These are phyloP conservation scores for Candida pini DNA, from an alignment of 805 yeast genomes.

Conservation along the genomic window DNA sequence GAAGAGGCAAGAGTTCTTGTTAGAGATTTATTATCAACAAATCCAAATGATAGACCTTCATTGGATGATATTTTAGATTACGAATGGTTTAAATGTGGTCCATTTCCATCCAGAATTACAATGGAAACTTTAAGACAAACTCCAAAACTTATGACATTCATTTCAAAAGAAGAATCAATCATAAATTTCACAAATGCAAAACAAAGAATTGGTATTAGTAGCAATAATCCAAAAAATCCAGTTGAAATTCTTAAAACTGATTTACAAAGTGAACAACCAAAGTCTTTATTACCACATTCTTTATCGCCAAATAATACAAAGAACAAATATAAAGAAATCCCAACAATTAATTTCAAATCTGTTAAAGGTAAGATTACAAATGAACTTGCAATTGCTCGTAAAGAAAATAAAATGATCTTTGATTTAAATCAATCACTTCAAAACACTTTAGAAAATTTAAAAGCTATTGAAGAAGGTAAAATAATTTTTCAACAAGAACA, in stretches of 20 bases:
- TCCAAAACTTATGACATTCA: conserved; percentile 51
- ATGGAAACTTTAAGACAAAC: conserved; percentile 55
- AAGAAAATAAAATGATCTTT: conserved; percentile 23
- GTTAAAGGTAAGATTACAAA: conserved; percentile 22
- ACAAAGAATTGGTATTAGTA: conserved; percentile 51
- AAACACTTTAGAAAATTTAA: conserved; percentile 23
- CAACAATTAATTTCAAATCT: conserved; percentile 22
- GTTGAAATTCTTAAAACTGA: conserved; percentile 67
- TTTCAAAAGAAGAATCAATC: conserved; percentile 57
- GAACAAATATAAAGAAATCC: conserved; percentile 74
- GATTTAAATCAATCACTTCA: conserved; percentile 24
- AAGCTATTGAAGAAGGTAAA: conserved; percentile 21
- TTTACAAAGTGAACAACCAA: conserved; percentile 62
- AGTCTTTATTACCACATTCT: conserved; percentile 74
- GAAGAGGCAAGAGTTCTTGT: conserved; percentile 70
- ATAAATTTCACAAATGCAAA: conserved; percentile 64
- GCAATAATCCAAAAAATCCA: conserved; percentile 48
- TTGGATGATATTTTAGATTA: conserved; percentile 74
- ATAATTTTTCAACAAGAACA: no score
- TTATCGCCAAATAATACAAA: conserved; percentile 90
- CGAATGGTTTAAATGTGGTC: conserved; percentile 75
- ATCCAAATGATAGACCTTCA: conserved; percentile 78
- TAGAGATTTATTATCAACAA: conserved; percentile 62
- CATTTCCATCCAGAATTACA: conserved; percentile 70
- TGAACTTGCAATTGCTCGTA: conserved; percentile 24